These are phyloP conservation scores for Clathrospora elynae DNA, from an alignment of 2,329 filamentous ascomycete species.

Conservation along the genomic window DNA sequence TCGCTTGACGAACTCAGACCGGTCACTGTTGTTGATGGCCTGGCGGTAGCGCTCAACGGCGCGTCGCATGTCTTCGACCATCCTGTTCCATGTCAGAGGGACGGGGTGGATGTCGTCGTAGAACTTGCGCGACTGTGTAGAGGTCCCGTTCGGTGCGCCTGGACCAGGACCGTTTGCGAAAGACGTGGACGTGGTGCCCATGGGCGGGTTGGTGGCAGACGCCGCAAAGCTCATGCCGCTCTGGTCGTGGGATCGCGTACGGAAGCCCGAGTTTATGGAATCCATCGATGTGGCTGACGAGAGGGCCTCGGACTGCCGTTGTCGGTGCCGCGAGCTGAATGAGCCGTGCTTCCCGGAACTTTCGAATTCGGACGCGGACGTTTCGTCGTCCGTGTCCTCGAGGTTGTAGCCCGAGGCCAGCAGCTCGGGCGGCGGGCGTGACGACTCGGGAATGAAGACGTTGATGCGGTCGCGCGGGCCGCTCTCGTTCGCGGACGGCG, in stretches of 20 bases:
- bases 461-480: constrained; percentile 89
- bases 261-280: constrained; percentile 75
- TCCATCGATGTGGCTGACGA: constrained; percentile 92
- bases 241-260: constrained; percentile 57
- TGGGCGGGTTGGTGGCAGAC: constrained; percentile 51
- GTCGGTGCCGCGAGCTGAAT: constrained; percentile 61
- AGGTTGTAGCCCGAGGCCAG: constrained; percentile 82
- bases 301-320: constrained; percentile 69
- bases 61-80: constrained; percentile 90
- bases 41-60: constrained; percentile 90
- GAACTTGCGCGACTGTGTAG: constrained; percentile 75
- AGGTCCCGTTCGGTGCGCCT: constrained; percentile 50
- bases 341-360: constrained; percentile 75
- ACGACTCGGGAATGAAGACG: constrained; percentile 85
- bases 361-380: constrained; percentile 81
- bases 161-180: constrained; percentile 57
- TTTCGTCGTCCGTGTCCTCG: constrained; percentile 88
- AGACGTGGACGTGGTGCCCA: constrained; percentile 60
- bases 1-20: constrained; percentile 87
- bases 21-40: constrained; percentile 79
- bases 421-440: constrained; percentile 85
- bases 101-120: constrained; percentile 85
- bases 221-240: constrained; percentile 54
- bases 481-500: constrained; percentile 79
- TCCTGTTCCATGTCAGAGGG: constrained; percentile 83